These are phyloP conservation scores for Podaxis mareebaensis DNA, from an alignment of 768 basidiomycete species.

Conservation along the genomic window DNA sequence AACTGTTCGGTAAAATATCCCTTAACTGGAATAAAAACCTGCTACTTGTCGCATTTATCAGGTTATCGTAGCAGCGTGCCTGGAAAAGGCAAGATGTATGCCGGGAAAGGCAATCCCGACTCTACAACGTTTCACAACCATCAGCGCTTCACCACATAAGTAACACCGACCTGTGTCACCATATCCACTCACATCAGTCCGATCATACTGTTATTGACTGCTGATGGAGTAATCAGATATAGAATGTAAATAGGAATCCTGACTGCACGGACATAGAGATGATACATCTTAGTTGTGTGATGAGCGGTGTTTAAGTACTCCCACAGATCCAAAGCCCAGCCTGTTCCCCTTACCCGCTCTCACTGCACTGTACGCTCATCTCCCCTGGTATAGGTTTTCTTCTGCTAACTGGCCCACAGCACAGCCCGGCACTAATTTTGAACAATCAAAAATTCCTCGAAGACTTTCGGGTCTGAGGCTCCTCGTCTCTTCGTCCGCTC, in stretches of 20 bases:
- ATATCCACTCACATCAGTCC: not conserved
- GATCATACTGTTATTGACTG: not conserved
- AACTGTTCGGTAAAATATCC: not conserved
- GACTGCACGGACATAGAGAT: not conserved
- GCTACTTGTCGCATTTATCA: not conserved
- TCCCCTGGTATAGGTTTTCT: not conserved
- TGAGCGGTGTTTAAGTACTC: not conserved
- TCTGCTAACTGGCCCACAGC: not conserved
- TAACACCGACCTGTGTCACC: not conserved
- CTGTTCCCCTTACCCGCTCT: not conserved
- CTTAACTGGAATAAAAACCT: not conserved
- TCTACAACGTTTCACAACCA: not conserved
- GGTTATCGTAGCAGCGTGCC: not conserved
- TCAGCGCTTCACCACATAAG: not conserved
- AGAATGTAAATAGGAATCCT: not conserved
- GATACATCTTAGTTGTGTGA: not conserved
- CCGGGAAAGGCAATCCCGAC: not conserved
- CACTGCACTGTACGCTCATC: not conserved
- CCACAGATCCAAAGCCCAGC: not conserved
- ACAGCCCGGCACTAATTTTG: constrained; percentile 1
- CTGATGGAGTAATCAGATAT: not conserved
- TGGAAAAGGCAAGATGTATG: not conserved
- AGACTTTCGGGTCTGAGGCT: not conserved
- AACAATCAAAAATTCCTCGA: not conserved
- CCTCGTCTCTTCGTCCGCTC: not conserved